These are phyloP conservation scores for Blastocystis sp. DNA, from an alignment of 352 stramenopile species.

Conservation along the genomic window DNA sequence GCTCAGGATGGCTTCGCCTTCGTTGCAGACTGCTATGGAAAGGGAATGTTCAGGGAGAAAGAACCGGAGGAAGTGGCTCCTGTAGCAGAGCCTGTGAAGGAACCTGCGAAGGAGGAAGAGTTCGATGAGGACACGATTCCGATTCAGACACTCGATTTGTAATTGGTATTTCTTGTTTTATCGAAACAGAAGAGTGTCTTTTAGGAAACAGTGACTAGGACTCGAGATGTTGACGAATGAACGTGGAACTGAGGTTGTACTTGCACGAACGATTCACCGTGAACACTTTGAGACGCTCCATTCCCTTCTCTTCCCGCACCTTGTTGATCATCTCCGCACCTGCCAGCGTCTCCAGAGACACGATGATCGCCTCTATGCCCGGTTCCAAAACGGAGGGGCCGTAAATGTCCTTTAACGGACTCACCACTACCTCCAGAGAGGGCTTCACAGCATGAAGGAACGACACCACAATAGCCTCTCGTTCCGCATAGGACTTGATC, in stretches of 20 bases:
- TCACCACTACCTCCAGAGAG: background rate
- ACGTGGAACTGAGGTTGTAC: constrained; percentile 50
- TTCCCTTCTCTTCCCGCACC: background rate
- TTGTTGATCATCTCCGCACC: constrained; percentile 42
- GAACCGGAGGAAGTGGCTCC: background rate
- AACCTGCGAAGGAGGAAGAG: background rate
- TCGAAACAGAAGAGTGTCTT: background rate
- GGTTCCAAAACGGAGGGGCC: background rate
- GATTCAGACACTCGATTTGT: constrained; percentile 36
- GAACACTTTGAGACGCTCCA: constrained; percentile 20
- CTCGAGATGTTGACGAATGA: constrained; percentile 45
- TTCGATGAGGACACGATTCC: background rate
- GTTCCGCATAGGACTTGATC: constrained; percentile 35
- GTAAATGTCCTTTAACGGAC: constrained; percentile 26
- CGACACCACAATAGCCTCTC: background rate
- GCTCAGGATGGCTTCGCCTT: background rate
- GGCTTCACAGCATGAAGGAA: constrained; percentile 8
- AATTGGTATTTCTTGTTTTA: no score
- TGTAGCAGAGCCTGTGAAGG: background rate
- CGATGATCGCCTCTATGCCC: constrained; percentile 47
- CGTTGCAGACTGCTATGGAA: constrained; percentile 41
- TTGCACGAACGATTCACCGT: constrained; percentile 49
- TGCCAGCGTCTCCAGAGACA: constrained; percentile 36
- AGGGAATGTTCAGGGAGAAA: background rate
- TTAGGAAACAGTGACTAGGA: background rate